Evolutionary conservation across 106 monocot genomes (phyloP), one percentile per base, ranked within the genome.

Genomic region (Allium fistulosum): DNA sequence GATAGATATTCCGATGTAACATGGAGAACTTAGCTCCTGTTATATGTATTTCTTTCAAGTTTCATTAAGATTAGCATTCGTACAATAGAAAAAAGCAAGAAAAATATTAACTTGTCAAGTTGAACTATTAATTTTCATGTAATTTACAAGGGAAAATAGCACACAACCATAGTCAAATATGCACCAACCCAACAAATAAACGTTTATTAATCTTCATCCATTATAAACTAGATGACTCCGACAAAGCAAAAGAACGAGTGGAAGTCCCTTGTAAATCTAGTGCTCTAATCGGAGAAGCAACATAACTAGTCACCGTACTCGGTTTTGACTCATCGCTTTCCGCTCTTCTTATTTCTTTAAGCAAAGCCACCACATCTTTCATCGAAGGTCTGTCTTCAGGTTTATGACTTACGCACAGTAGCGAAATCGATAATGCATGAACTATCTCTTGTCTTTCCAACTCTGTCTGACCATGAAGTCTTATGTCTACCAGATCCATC

Each of bases 341-440:
- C 15, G 82, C 78, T 48, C 70, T 51, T 46, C 84, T 63, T 71
- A 97, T 89, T 72, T 97, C 96, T 65, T 80, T 85, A 4, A 97
- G 82, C 75, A 97, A 62, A 3, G 92, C 96, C 5, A 83, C 92
- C 7, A 89, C 83, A 45, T 97, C 96, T 76, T 97, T 90, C 96
- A 97, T 97, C 11, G 82, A 51, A 12, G 96, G 96, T 37, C 96
- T 79, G 37, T 97, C 92, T 7, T 72, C 72, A 2, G 89, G 80
- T 28, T 87, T 73, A 13, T 53, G 61, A 69, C 72, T 74, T 11
- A 92, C 70, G 70, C 97, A 97, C 12, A 89, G 74, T 2, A 82
- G 64, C 3, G 87, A 69, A 6, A 97, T 69, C 9, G 89, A 78
- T 13, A 92, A 53, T 7, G 74, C 69, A 57, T 92, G 89, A 9